These are phyloP conservation scores for Aspergillus indologenus DNA, from an alignment of 495 filamentous ascomycete species.

Conservation along the genomic window DNA sequence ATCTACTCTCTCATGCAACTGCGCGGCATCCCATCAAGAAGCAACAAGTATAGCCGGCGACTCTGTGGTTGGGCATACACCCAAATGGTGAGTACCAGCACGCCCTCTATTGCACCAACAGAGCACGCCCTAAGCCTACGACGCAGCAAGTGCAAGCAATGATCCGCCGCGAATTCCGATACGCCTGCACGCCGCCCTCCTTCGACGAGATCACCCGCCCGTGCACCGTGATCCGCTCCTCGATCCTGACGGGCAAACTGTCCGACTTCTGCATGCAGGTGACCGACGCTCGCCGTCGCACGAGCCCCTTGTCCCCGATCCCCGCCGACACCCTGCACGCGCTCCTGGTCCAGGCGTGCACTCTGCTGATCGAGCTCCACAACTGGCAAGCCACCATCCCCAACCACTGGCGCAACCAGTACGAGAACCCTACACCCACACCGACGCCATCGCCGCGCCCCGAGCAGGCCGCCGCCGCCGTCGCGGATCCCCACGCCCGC, in stretches of 20 bases:
- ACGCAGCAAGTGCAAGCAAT: constrained; percentile 10
- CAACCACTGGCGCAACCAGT: neutral
- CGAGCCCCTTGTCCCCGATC: neutral
- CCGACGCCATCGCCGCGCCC: neutral
- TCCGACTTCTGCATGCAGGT: constrained; percentile 1
- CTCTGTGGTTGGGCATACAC: constrained; percentile 10
- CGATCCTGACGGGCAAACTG: constrained; percentile 1
- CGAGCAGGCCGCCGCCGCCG: no score
- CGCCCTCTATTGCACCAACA: neutral
- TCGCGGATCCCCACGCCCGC: neutral
- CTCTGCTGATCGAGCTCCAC: neutral
- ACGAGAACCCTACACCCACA: no score
- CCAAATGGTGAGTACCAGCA: constrained; percentile 5
- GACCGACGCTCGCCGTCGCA: neutral
- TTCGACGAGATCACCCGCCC: neutral
- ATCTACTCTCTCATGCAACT: constrained; percentile 5
- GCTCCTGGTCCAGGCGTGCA: no score
- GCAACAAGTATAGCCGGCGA: neutral
- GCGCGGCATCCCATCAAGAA: neutral
- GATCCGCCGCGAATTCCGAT: neutral
- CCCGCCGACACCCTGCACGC: no score
- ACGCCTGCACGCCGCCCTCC: neutral
- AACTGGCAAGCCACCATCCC: constrained; percentile 2
- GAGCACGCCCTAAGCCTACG: no score
- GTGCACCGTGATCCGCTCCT: neutral